phyloP scores from a whole-genome alignment of 768 basidiomycete genomes.

The Termitomyces sp. region DNA sequence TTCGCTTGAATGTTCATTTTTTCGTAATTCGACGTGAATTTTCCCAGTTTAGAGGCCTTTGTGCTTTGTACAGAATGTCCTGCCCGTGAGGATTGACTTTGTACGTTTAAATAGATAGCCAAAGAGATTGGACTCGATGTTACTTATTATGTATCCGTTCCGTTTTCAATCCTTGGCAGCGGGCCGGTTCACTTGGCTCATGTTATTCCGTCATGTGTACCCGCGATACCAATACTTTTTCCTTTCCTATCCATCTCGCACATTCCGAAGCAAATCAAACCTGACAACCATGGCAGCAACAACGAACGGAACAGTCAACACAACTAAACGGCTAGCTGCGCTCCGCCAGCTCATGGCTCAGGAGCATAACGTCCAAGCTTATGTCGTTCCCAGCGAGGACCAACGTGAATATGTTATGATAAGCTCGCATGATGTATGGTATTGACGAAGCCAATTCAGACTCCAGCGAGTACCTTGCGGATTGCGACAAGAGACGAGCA shows the following conservation, averaged over 20 bases:
- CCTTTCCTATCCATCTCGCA: neutral
- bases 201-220: conserved; percentile 13
- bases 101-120: too few species aligned
- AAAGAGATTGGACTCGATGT: too few species aligned
- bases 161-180: neutral
- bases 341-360: conserved; percentile 69
- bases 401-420: conserved; percentile 56
- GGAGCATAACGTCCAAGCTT: conserved; percentile 50
- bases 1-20: too few species aligned
- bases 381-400: conserved; percentile 89
- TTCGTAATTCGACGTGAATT: too few species aligned
- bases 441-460: conserved; percentile 38
- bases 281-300: conserved; percentile 29
- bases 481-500: conserved; percentile 76
- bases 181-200: conserved; percentile 2
- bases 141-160: too few species aligned
- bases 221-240: conserved; percentile 10
- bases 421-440: neutral
- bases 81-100: too few species aligned
- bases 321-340: conserved; percentile 53
- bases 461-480: conserved; percentile 84
- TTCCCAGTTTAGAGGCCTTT: too few species aligned
- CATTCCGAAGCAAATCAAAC: neutral
- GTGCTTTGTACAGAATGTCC: too few species aligned
- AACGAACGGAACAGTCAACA: conserved; percentile 48